Evolutionary conservation across 2,329 filamentous ascomycete species (phyloP).

Genomic region (Curvularia sp.): DNA sequence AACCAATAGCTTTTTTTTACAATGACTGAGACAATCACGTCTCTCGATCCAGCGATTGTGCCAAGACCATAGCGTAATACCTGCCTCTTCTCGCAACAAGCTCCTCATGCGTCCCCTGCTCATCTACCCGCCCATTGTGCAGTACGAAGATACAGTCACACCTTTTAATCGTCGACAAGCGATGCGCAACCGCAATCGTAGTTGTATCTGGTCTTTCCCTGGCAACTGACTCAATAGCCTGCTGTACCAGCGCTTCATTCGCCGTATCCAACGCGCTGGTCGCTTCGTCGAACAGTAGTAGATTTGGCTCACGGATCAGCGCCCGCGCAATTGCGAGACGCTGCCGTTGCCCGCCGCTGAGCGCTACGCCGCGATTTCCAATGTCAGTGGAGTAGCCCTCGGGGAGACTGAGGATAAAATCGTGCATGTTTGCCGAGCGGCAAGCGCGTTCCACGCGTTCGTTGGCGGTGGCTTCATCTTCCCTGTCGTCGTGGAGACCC

Average conservation of each 20-base stretch:
- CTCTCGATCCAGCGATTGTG: neutral
- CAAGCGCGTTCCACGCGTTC: constrained; percentile 44
- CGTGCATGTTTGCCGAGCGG: constrained; percentile 49
- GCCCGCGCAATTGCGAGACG: constrained; percentile 46
- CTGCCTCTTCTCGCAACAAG: neutral
- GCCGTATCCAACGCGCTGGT: neutral
- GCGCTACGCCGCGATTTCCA: constrained; percentile 45
- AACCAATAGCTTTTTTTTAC: neutral
- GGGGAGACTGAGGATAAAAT: constrained; percentile 48
- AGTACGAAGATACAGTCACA: neutral
- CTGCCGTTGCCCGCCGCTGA: constrained; percentile 48
- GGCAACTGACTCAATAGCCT: neutral
- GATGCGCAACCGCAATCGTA: neutral
- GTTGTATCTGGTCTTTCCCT: neutral
- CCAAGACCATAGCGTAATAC: neutral
- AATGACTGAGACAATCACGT: neutral
- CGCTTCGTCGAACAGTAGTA: constrained; percentile 44
- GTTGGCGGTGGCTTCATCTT: constrained; percentile 34
- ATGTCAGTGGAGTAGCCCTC: constrained; percentile 47
- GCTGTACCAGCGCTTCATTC: neutral
- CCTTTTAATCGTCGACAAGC: neutral
- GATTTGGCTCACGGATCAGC: constrained; percentile 39
- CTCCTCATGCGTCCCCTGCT: neutral
- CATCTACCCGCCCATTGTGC: neutral
- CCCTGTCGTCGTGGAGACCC: constrained; percentile 24